A percentile compares a stretch with the other conserved stretches of the same genome.
Conservation (phyloP, 2,329 filamentous ascomycete genomes). For the Diaporthe sp. region DNA sequence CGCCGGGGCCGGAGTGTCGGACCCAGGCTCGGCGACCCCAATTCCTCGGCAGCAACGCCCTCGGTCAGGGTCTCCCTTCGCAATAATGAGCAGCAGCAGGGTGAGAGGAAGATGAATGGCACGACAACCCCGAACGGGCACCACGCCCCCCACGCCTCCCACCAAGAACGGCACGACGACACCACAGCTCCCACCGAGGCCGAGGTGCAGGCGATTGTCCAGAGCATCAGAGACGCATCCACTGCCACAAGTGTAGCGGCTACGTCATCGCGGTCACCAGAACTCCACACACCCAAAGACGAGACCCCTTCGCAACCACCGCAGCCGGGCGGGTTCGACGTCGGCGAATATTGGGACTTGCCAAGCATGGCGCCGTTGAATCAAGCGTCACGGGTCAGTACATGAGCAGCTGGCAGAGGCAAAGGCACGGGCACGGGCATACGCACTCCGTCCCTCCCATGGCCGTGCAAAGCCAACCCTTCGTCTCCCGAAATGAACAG, state of each 20-base stretch:
- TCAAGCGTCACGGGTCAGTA: slow-evolving; percentile 64
- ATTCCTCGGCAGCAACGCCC: slow-evolving; percentile 8
- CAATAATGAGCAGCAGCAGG: not conserved
- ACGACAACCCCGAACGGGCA: slow-evolving; percentile 25
- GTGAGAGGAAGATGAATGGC: slow-evolving; percentile 24
- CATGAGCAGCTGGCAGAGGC: slow-evolving; percentile 11
- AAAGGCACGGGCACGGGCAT: not conserved
- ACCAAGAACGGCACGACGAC: slow-evolving; percentile 20
- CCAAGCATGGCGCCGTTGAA: slow-evolving; percentile 67
- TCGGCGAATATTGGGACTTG: slow-evolving; percentile 67
- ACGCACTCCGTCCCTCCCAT: not conserved
- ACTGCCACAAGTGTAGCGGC: slow-evolving; percentile 22
- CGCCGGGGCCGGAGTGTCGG: slow-evolving; percentile 17
- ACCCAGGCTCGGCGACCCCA: slow-evolving; percentile 18
- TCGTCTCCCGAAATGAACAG: slow-evolving; percentile 27
- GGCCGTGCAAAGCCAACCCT: slow-evolving; percentile 33
- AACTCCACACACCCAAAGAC: not conserved
- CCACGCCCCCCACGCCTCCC: not conserved
- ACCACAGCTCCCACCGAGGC: slow-evolving; percentile 24
- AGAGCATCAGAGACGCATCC: slow-evolving; percentile 38
- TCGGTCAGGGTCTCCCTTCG: not conserved
- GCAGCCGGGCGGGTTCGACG: slow-evolving; percentile 38
- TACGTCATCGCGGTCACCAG: slow-evolving; percentile 17
- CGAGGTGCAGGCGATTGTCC: slow-evolving; percentile 38
- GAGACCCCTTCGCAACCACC: slow-evolving; percentile 14